Base-by-base conservation (phyloP, 768 basidiomycete species). In the Coprinellus micaceus region DNA sequence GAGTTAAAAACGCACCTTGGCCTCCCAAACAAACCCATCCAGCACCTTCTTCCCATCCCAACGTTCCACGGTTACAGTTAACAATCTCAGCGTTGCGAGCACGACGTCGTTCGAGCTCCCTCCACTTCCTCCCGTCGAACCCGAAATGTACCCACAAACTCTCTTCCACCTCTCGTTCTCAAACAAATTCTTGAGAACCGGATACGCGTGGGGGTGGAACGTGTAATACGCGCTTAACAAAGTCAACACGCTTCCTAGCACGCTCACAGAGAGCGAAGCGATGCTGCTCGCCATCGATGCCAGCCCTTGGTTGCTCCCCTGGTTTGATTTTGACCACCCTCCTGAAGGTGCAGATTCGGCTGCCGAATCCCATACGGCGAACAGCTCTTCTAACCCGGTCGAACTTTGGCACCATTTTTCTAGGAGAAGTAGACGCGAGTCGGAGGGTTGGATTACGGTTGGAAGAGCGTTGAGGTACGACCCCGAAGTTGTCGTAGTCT, bases 21-120 rank as follows among this genome's bases (percentile, higher is more conserved):
- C 76, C 56, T 89, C 89, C 91, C 91, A 93, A 5, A 82, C 80
- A 68, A 93, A 90, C 0, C 75, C 75, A 53, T 91, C 90, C 25
- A 86, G 68, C 1, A 89, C 74, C 0, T 74, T 63, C 59, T 81
- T 86, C 50, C 81, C 77, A 59, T 91, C 88, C 22, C 77, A 70
- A 17, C 89, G 91, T 0, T 67, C 65, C 2, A 86, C 84, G 61
- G 91, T 76, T 0, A 73, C 69, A 57, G 82, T 77, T 64, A 83
- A 84, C 17, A 91, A 66, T 61, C 84, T 87, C 55, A 94, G 68
- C 0, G 86, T 80, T 0, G 80, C 78, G 7, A 93, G 74, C 24
- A 86, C 80, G 10, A 87, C 72, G 45, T 91, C 89, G 24, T 82
- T 83, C 21, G 24, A 28, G 13, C 11, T n/a, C 30, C 48, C 46